These are phyloP conservation scores for Aspergillus panamensis DNA, from an alignment of 495 filamentous ascomycete genomes.

Conservation along the genomic window DNA sequence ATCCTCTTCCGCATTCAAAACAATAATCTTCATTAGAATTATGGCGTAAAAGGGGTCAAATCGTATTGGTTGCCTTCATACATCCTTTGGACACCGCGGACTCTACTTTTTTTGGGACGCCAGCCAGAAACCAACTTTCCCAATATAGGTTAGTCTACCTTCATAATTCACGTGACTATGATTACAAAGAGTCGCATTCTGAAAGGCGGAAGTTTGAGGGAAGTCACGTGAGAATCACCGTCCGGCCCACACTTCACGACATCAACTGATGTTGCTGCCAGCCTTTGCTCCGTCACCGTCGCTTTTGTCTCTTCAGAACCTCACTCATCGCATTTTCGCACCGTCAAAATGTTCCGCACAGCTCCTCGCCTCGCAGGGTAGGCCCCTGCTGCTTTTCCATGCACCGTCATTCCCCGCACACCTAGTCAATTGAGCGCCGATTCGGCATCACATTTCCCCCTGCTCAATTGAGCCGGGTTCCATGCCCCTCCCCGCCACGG, in stretches of 20 bases:
- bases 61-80: slow-evolving; percentile 1
- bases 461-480: slow-evolving; percentile 23
- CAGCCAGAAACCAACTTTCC: slow-evolving; percentile 9
- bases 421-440: slow-evolving; percentile 10
- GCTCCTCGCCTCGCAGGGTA: slow-evolving; percentile 48
- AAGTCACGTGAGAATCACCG: slow-evolving; percentile 33
- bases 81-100: slow-evolving; percentile 10
- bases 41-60: neutral
- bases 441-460: slow-evolving; percentile 14
- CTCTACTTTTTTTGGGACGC: slow-evolving; percentile 17
- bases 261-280: slow-evolving; percentile 29
- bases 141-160: slow-evolving; percentile 21
- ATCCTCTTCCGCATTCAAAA: slow-evolving; percentile 16
- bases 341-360: slow-evolving; percentile 48
- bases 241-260: slow-evolving; percentile 35
- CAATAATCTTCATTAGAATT: neutral
- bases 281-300: slow-evolving; percentile 26
- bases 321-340: slow-evolving; percentile 29
- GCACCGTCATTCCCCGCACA: neutral
- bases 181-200: slow-evolving; percentile 26
- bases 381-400: slow-evolving; percentile 17
- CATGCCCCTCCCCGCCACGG: neutral
- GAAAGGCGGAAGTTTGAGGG: slow-evolving; percentile 37
- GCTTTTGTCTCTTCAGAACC: slow-evolving; percentile 23
- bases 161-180: slow-evolving; percentile 20